Base-by-base conservation (phyloP, 495 filamentous ascomycete species). In the Penicillium flavigenum region DNA sequence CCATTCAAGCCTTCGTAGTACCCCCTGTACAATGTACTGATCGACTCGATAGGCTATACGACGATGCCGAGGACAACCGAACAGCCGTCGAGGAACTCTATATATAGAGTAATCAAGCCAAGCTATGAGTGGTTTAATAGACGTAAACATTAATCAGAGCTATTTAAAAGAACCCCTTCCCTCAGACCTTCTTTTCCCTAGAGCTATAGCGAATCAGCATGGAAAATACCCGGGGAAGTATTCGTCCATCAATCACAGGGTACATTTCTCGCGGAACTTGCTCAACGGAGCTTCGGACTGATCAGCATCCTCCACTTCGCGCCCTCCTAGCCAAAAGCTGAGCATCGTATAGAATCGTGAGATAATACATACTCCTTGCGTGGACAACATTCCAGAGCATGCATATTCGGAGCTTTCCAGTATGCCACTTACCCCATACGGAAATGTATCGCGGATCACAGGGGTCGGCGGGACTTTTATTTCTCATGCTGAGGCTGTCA, bases 401-500 rank as follows among this genome's bases (percentile, higher is more conserved):
- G 59, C 54, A 64, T 64, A 59, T 57, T 58, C 66, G 61, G 66
- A 69, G 59, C 46, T 66, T 69, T 59, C 61, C 59, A 41, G 64
- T 64, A 69, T 69, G 66, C 57, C 52, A 54, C 51, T 54, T 60
- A 24, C 63, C 57, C 34, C 32, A 55, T 59, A 47, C 8, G 61
- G 61, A n/a, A 60, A 41, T 22, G 17, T 12, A 3, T 17, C 41
- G 61, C 41, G 47, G 64, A 69, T 69, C 66, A 54, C 7, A 20
- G 26, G 31, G 29, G 24, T 29, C 31, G 48, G 44, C 39, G 14
- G 31, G 16, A 32, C 39, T 46, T 11, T 51, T 20, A 29, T 34
- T 29, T 26, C 34, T 19, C 16, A 39, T 26, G 11, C 24, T 38
- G 29, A 11, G 42, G 54, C 26, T 12, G 31, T 56, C 51, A 52